A percentile compares a stretch with the other conserved stretches of the same genome.
These are phyloP conservation scores for Salisapilia sapeloensis DNA, from an alignment of 352 stramenopile genomes.

Conservation along the genomic window DNA sequence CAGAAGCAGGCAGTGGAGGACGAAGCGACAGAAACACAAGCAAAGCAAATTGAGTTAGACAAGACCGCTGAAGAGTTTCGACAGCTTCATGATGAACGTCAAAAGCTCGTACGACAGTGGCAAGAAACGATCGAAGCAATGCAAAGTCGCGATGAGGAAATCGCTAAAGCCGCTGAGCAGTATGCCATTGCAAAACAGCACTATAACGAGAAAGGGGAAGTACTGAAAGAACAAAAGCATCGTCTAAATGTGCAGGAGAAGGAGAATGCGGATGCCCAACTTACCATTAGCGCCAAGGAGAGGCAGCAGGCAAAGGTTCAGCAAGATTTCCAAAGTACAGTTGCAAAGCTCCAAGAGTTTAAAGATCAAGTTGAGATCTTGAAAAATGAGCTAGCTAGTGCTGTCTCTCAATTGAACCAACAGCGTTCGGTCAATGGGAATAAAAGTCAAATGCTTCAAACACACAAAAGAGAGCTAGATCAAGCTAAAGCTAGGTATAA, in stretches of 20 bases:
- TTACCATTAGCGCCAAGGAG: constrained; percentile 49
- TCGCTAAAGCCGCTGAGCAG: constrained; percentile 79
- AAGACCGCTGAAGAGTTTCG: constrained; percentile 91
- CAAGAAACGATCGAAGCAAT: constrained; percentile 89
- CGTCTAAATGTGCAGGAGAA: constrained; percentile 72
- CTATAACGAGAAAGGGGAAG: constrained; percentile 40
- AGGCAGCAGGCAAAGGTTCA: constrained; percentile 50
- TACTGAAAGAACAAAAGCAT: constrained; percentile 56
- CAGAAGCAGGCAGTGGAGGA: constrained; percentile 63
- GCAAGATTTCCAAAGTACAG: constrained; percentile 39
- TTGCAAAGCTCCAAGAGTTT: constrained; percentile 58
- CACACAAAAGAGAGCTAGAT: constrained; percentile 65
- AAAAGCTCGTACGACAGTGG: constrained; percentile 90
- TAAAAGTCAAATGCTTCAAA: constrained; percentile 52
- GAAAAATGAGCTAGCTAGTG: constrained; percentile 81
- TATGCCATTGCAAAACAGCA: constrained; percentile 56
- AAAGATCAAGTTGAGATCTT: constrained; percentile 85
- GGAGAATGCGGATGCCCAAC: constrained; percentile 72
- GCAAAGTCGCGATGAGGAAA: constrained; percentile 85
- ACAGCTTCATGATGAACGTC: constrained; percentile 84
- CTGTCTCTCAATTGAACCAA: constrained; percentile 69
- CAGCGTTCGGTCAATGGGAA: constrained; percentile 67
- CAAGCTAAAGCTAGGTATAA: constrained; percentile 53
- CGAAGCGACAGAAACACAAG: constrained; percentile 85
- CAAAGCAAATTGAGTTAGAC: constrained; percentile 92